A percentile compares a stretch with the other conserved stretches of the same genome.
phyloP scores from a whole-genome alignment of 139 green algal genomes.

The Chlorella sorokiniana region DNA sequence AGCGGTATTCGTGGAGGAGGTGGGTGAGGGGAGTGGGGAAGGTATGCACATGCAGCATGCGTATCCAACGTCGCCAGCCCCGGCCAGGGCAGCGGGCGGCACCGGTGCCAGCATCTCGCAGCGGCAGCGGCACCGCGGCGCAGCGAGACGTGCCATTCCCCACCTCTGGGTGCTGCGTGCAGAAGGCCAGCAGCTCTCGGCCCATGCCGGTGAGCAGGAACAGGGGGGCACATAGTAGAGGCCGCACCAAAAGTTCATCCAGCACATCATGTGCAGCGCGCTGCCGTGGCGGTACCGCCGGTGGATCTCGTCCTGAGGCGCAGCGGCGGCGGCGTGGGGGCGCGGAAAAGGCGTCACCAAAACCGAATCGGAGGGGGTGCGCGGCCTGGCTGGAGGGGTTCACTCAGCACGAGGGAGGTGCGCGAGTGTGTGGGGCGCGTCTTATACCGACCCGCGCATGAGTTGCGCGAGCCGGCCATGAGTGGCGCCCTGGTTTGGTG shows the following conservation, averaged over 20 bases:
- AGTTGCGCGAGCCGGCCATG: background rate
- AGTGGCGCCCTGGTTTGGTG: slow-evolving; percentile 9
- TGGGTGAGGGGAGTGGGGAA: background rate
- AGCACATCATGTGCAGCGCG: slow-evolving; percentile 93
- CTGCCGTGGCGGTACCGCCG: slow-evolving; percentile 67
- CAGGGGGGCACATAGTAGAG: slow-evolving; percentile 86
- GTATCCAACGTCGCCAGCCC: too few species aligned
- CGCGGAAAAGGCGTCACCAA: background rate
- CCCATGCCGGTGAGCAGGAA: slow-evolving; percentile 63
- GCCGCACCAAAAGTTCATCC: slow-evolving; percentile 96
- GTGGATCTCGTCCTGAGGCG: slow-evolving; percentile 84
- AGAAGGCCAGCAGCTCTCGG: slow-evolving; percentile 74
- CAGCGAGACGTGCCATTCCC: background rate
- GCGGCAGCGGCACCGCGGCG: background rate
- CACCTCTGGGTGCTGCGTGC: slow-evolving; percentile 66
- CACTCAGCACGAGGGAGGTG: too few species aligned
- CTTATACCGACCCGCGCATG: slow-evolving; percentile 18
- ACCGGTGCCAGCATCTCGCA: background rate
- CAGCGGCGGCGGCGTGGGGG: background rate
- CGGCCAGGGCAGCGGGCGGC: too few species aligned
- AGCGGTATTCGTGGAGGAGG: too few species aligned
- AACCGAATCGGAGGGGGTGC: background rate
- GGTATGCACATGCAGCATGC: background rate
- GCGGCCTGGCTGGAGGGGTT: background rate
- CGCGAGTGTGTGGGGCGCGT: slow-evolving; percentile 8